phyloP scores from a whole-genome alignment of 768 basidiomycete species.

The Termitomyces heimii region DNA sequence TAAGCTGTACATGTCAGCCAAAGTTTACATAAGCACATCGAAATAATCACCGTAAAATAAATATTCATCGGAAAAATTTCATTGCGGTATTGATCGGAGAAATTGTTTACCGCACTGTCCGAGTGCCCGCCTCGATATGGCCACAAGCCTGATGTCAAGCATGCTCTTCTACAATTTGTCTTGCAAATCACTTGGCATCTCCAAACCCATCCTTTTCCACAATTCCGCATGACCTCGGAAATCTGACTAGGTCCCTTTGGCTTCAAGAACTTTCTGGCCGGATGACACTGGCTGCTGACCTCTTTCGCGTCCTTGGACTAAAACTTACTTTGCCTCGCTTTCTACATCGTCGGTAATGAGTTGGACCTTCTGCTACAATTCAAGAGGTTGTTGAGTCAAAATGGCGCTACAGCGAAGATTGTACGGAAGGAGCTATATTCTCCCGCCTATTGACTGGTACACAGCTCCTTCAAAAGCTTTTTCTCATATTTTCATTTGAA shows the following conservation, averaged over 20 bases:
- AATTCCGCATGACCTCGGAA: conserved; percentile 3
- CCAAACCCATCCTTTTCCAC: conserved; percentile 9
- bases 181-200: conserved; percentile 6
- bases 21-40: not conserved
- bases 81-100: conserved; percentile 9
- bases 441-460: conserved; percentile 4
- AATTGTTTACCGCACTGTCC: conserved; percentile 6
- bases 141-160: conserved; percentile 6
- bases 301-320: conserved; percentile 6
- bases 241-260: conserved; percentile 5
- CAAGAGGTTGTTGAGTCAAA: conserved; percentile 11
- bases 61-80: not conserved
- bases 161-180: conserved; percentile 8
- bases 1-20: not conserved
- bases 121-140: conserved; percentile 8
- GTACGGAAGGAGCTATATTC: conserved; percentile 12
- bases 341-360: conserved; percentile 7
- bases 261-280: conserved; percentile 3
- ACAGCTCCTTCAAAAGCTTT: conserved; percentile 4
- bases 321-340: conserved; percentile 9
- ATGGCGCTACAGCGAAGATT: conserved; percentile 11
- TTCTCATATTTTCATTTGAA: conserved; percentile 9
- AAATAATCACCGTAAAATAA: not conserved
- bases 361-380: conserved; percentile 3
- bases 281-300: conserved; percentile 3